A percentile compares a stretch with the other conserved stretches of the same genome.
Conservation (phyloP, 257 asterid species). For the Ilex aquifolium region DNA sequence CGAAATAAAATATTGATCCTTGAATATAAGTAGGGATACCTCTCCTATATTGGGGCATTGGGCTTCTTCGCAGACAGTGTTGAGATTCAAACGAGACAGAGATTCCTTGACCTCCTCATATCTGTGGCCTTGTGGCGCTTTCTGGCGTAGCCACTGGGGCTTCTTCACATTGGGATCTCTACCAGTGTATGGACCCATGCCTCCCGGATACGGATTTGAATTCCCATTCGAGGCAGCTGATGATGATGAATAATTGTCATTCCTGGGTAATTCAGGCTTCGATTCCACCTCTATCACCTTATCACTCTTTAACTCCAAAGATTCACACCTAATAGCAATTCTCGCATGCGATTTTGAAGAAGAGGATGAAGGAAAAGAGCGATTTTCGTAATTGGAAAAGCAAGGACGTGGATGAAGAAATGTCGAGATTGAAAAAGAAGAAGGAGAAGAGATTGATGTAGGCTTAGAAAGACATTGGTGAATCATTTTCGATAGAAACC, state of each 20-base stretch:
- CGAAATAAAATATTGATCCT: too few relatives aligned
- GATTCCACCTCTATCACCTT: neutral
- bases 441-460: neutral
- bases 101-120: conserved; percentile 85
- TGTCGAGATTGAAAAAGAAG: neutral
- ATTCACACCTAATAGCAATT: neutral
- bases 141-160: conserved; percentile 91
- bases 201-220: conserved; percentile 18
- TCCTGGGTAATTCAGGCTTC: neutral
- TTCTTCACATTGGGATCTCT: conserved; percentile 78
- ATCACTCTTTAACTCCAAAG: neutral
- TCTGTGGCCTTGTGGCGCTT: conserved; percentile 93
- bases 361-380: neutral
- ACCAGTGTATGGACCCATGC: conserved; percentile 68
- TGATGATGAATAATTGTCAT: too few relatives aligned
- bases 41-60: conserved; percentile 81
- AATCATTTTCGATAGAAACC: neutral
- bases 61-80: conserved; percentile 95
- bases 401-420: neutral
- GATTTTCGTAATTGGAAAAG: too few relatives aligned
- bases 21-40: neutral
- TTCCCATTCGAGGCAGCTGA: neutral
- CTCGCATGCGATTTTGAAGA: neutral
- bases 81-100: conserved; percentile 64
- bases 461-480: neutral